Percentiles rank a stretch among this genome's conserved stretches.
phyloP scores from a whole-genome alignment of 305 asterid species.

The Rubia tinctorum region DNA sequence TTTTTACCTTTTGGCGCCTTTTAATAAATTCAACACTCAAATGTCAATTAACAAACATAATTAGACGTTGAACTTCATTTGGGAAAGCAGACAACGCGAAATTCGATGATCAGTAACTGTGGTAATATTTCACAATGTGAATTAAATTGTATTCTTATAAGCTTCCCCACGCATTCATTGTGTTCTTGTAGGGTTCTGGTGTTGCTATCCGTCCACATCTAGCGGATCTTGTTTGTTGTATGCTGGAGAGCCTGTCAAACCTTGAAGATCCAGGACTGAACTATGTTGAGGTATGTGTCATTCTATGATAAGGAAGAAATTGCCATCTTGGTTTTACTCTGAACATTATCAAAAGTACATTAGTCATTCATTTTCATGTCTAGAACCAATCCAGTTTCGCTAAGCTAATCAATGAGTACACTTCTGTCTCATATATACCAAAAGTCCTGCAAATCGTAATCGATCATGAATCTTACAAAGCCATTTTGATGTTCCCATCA shows the following conservation, averaged over 20 bases:
- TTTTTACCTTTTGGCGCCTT: too few species aligned
- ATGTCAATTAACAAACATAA: too few species aligned
- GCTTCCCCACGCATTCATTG: neutral
- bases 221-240: constrained; percentile 91
- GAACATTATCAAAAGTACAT: neutral
- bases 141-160: neutral
- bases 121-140: neutral
- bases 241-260: constrained; percentile 99
- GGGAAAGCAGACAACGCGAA: neutral
- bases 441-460: neutral
- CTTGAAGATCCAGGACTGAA: constrained; percentile 99
- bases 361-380: neutral
- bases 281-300: constrained; percentile 79
- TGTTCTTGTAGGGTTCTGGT: constrained; percentile 70
- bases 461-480: neutral
- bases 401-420: neutral
- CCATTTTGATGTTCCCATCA: neutral
- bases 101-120: neutral
- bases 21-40: too few species aligned
- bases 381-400: neutral
- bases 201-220: constrained; percentile 88
- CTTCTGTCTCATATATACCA: neutral
- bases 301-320: neutral
- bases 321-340: neutral
- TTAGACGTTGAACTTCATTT: too few species aligned